Conservation (phyloP, 352 stramenopile genomes). For the Globisporangium nodosum region DNA sequence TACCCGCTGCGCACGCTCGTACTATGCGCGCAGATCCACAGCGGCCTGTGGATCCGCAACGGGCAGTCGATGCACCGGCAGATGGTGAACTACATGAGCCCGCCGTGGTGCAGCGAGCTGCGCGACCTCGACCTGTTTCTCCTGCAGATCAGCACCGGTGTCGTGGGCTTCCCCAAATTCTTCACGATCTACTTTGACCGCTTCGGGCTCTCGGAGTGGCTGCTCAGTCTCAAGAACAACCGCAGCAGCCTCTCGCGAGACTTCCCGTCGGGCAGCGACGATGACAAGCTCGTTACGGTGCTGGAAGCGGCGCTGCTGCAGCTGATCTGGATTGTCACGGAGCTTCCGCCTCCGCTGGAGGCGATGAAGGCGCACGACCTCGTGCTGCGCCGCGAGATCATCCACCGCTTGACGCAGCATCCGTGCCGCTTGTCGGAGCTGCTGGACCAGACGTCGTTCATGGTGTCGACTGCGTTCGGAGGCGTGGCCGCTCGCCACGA, state of each 20-base stretch:
- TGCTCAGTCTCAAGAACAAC: conserved; percentile 53
- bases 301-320: conserved; percentile 77
- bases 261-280: conserved; percentile 18
- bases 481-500: conserved; percentile 54
- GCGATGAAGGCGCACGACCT: conserved; percentile 53
- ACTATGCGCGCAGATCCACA: conserved; percentile 70
- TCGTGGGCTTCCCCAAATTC: conserved; percentile 65
- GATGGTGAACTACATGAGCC: conserved; percentile 73
- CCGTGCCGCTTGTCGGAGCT: conserved; percentile 70
- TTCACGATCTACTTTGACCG: conserved; percentile 78
- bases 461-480: conserved; percentile 63
- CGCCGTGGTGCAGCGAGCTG: conserved; percentile 62
- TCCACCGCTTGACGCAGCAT: conserved; percentile 77
- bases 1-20: conserved; percentile 73
- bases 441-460: conserved; percentile 74
- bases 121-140: conserved; percentile 74
- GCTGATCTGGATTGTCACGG: conserved; percentile 84
- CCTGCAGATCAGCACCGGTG: conserved; percentile 53
- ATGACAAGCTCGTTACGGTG: conserved; percentile 62
- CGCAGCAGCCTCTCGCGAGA: conserved; percentile 44
- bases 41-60: conserved; percentile 81
- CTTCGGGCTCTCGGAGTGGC: conserved; percentile 72
- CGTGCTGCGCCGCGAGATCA: conserved; percentile 80
- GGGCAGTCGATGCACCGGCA: conserved; percentile 80
- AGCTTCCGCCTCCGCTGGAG: conserved; percentile 64